phyloP scores from a whole-genome alignment of 2,329 filamentous ascomycete species.

The Sclerotinia trifoliorum region DNA sequence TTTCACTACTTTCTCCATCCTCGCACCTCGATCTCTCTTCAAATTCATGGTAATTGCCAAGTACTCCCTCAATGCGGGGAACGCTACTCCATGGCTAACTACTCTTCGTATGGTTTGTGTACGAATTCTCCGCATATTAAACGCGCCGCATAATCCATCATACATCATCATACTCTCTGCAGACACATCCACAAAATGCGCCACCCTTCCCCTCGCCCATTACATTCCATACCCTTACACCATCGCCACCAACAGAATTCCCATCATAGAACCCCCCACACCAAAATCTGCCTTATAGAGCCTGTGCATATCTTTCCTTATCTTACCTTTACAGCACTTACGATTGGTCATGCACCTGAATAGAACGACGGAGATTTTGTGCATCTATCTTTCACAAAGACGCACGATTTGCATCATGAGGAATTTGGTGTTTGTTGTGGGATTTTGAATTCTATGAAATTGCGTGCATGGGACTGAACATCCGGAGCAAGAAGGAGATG shows the following conservation, averaged over 20 bases:
- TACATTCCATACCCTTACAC: constrained; percentile 56
- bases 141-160: constrained; percentile 53
- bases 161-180: constrained; percentile 50
- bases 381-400: background rate
- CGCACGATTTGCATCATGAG: background rate
- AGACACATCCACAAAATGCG: constrained; percentile 54
- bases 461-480: background rate
- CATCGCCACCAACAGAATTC: constrained; percentile 53
- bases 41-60: background rate
- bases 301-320: background rate
- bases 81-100: background rate
- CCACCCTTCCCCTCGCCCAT: constrained; percentile 56
- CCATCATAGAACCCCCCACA: constrained; percentile 47
- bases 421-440: background rate
- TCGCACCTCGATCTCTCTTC: background rate
- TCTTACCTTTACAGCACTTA: background rate
- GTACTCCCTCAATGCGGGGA: background rate
- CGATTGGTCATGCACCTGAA: background rate
- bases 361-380: background rate
- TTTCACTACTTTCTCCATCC: background rate
- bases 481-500: background rate
- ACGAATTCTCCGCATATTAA: constrained; percentile 54
- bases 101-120: constrained; percentile 32
- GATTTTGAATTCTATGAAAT: background rate
- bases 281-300: background rate